phyloP scores from a whole-genome alignment of 139 green algal genomes.

The Chlamydomonas incerta region DNA sequence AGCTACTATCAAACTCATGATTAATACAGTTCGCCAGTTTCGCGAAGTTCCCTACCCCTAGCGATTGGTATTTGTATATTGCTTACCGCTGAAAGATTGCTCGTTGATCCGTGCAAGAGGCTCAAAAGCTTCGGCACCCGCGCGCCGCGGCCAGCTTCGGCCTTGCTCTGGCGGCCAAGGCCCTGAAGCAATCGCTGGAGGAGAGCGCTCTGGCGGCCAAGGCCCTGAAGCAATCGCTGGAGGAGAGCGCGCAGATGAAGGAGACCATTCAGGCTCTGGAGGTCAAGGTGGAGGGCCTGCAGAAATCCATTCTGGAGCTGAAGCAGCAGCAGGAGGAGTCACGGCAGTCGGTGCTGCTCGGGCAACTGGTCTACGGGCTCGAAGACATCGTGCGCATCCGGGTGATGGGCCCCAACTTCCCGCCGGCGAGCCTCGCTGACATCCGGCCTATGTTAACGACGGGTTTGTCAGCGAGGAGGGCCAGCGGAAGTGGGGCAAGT shows the following conservation, averaged over 20 bases:
- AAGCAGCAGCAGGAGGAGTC: background rate
- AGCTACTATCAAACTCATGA: too few relatives aligned
- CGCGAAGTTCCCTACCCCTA: too few relatives aligned
- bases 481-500: background rate
- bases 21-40: too few relatives aligned
- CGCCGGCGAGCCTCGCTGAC: background rate
- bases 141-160: too few relatives aligned
- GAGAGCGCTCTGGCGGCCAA: background rate
- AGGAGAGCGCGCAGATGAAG: slow-evolving; percentile 6
- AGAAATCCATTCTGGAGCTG: background rate
- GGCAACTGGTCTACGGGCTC: background rate
- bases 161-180: too few relatives aligned
- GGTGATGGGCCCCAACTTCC: background rate
- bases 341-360: background rate
- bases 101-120: too few relatives aligned
- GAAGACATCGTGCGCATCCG: background rate
- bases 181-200: too few relatives aligned
- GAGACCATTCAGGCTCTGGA: background rate
- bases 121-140: too few relatives aligned
- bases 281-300: background rate
- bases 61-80: too few relatives aligned
- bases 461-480: background rate
- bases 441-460: background rate
- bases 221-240: background rate
- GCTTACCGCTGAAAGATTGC: too few relatives aligned